A percentile compares a stretch with the other conserved stretches of the same genome.
These are phyloP conservation scores for Colletotrichum euphorbiae DNA, from an alignment of 2,329 filamentous ascomycete genomes.

Conservation along the genomic window DNA sequence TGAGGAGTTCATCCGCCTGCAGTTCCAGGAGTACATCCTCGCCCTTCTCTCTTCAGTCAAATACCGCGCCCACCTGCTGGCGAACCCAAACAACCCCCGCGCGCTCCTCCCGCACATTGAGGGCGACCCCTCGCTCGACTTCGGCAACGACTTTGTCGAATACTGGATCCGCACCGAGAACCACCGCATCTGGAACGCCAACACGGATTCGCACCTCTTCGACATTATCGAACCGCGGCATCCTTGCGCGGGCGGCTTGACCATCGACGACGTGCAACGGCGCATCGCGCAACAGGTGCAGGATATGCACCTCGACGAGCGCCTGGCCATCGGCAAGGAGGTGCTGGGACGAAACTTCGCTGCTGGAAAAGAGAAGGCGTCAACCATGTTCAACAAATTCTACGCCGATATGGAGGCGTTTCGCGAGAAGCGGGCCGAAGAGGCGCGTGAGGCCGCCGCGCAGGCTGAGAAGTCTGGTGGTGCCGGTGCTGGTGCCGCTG, in stretches of 20 bases:
- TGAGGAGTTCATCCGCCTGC: slow-evolving; percentile 95
- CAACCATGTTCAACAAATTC: slow-evolving; percentile 85
- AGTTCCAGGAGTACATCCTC: slow-evolving; percentile 96
- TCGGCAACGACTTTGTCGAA: slow-evolving; percentile 86
- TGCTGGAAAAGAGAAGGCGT: slow-evolving; percentile 88
- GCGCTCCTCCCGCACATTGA: slow-evolving; percentile 75
- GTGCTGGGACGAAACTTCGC: slow-evolving; percentile 90
- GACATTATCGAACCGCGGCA: slow-evolving; percentile 94
- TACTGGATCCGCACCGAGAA: slow-evolving; percentile 91
- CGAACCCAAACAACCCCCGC: slow-evolving; percentile 67
- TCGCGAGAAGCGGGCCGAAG: slow-evolving; percentile 57
- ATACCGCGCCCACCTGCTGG: slow-evolving; percentile 78
- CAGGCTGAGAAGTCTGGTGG: slow-evolving; percentile 38
- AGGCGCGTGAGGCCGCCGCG: slow-evolving; percentile 47
- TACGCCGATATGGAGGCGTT: slow-evolving; percentile 87
- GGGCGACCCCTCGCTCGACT: slow-evolving; percentile 87
- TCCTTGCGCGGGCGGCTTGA: slow-evolving; percentile 91
- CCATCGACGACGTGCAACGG: slow-evolving; percentile 93
- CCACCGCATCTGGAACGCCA: slow-evolving; percentile 85
- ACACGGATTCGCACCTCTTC: slow-evolving; percentile 89
- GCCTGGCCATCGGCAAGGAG: slow-evolving; percentile 84
- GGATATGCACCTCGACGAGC: slow-evolving; percentile 92
- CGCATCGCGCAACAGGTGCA: slow-evolving; percentile 91
- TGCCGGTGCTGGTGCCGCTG: slow-evolving; percentile 37
- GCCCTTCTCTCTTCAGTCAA: slow-evolving; percentile 90